Evolutionary conservation across 1,139 yeast species (phyloP).

Genomic region (Kodamaea anthophila): DNA sequence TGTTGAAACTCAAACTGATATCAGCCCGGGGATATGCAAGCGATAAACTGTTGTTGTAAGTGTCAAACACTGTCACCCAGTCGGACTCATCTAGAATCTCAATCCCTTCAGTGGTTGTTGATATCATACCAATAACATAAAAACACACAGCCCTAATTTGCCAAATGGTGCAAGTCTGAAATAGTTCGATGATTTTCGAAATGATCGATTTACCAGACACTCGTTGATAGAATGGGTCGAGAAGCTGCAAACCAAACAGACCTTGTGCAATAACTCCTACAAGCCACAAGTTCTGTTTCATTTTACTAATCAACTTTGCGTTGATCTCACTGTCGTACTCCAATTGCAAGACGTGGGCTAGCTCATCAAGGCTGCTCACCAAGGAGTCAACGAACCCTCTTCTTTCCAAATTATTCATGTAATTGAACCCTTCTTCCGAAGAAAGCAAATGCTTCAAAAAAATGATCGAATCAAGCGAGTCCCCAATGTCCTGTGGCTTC

Average conservation of each 20-base stretch:
- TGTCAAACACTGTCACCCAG: slow-evolving; percentile 62
- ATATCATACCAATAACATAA: slow-evolving; percentile 68
- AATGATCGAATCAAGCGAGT: slow-evolving; percentile 48
- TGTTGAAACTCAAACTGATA: slow-evolving; percentile 16
- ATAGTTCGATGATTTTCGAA: slow-evolving; percentile 39
- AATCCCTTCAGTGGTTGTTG: slow-evolving; percentile 70
- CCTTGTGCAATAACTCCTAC: slow-evolving; percentile 77
- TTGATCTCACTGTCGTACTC: slow-evolving; percentile 12
- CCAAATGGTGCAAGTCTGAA: slow-evolving; percentile 47
- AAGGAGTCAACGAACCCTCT: slow-evolving; percentile 23
- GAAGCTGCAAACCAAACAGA: slow-evolving; percentile 56
- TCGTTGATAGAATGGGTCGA: slow-evolving; percentile 54
- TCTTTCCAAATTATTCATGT: slow-evolving; percentile 22
- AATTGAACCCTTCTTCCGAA: slow-evolving; percentile 70
- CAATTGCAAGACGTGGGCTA: slow-evolving; percentile 12
- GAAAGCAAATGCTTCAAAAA: slow-evolving; percentile 76
- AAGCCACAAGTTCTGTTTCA: slow-evolving; percentile 83
- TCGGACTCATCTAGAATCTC: slow-evolving; percentile 80
- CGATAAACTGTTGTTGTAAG: slow-evolving; percentile 48
- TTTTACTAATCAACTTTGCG: slow-evolving; percentile 18
- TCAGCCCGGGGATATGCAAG: slow-evolving; percentile 45
- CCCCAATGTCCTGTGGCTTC: too few relatives aligned
- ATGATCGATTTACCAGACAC: slow-evolving; percentile 44
- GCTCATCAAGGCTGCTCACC: slow-evolving; percentile 17
- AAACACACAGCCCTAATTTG: slow-evolving; percentile 72